phyloP scores from a whole-genome alignment of 2,329 filamentous ascomycete genomes.

The Xylaria polymorpha region DNA sequence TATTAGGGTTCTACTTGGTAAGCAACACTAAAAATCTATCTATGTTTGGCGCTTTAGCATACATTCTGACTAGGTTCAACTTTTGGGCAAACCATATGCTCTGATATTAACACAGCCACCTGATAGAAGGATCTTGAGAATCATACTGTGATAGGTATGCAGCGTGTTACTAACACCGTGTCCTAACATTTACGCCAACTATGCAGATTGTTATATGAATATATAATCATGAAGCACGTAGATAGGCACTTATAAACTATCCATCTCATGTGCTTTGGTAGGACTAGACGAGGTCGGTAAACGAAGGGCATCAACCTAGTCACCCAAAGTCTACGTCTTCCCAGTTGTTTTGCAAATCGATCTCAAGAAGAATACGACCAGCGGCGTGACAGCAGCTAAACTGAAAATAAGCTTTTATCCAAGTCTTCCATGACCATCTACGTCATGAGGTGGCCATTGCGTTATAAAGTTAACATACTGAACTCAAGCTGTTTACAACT shows the following conservation, averaged over 20 bases:
- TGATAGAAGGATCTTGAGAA: neutral
- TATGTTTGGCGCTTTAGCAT: neutral
- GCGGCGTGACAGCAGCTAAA: too few species aligned
- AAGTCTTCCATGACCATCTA: neutral
- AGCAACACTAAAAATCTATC: neutral
- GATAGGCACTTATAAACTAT: neutral
- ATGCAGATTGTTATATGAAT: neutral
- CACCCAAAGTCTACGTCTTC: neutral
- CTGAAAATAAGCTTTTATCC: neutral
- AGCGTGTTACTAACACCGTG: neutral
- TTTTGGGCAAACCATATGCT: neutral
- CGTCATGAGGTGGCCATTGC: neutral
- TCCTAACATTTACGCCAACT: neutral
- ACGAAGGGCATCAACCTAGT: neutral
- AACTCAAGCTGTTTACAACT: too few species aligned
- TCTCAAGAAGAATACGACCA: neutral
- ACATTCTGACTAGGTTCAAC: neutral
- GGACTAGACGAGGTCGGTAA: neutral
- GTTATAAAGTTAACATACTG: neutral
- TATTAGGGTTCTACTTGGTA: neutral
- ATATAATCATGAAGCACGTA: neutral
- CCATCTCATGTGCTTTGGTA: neutral
- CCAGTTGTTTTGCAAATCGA: neutral
- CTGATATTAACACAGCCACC: neutral
- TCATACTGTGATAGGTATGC: neutral